Evolutionary conservation across 164 flowering plant species (phyloP), one percentile per base, ranked within the genome.

Genomic region (Magnolia officinalis): DNA sequence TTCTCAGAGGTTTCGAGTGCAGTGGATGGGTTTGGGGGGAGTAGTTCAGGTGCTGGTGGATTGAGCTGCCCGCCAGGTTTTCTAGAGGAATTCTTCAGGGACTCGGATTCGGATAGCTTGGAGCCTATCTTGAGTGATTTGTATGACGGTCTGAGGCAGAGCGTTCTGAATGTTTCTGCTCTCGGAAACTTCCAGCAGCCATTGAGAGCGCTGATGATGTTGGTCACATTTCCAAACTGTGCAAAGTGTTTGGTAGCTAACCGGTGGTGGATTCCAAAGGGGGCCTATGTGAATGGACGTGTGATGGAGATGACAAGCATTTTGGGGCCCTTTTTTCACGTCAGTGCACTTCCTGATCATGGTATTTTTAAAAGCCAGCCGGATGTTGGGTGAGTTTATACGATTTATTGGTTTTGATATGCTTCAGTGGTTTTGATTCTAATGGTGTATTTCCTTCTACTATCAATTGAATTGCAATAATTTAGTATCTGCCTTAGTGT

Each of bases 321-420:
- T 75, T 80, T 96, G 81, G 99, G 99, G 20, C 97, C 97, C 13
- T 96, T 96, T 73, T 94, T 96, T 76, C 99, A 92, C 85, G 92
- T 96, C 61, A 92, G 98, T 81, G 94, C 98, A 26, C 83, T 96
- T 84, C 97, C 97, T 67, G 99, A 96, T 88, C 90, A 85, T 78
- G 70, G 81, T 23, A 82, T 90, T 58, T 96, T 90, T 86, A 88
- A 87, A 87, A 88, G 92, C 76, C 89, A 87, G 79, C 99, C 99
- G 29, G 97, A 96, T 85, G 96, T 96, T 67, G 99, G 99, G 99
- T 94, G 79, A 90, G 97, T 81, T 67, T 20, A 1, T 4, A 73
- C 70, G 74, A 37, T 19, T 16, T 31, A 9, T 21, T 37, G 55
- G 45, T 37, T 37, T 37, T 5, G 45, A 37, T 37, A 37, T 37